Conservation (phyloP, 192 early-diverging fungal genomes). For the Powellomyces hirtus region DNA sequence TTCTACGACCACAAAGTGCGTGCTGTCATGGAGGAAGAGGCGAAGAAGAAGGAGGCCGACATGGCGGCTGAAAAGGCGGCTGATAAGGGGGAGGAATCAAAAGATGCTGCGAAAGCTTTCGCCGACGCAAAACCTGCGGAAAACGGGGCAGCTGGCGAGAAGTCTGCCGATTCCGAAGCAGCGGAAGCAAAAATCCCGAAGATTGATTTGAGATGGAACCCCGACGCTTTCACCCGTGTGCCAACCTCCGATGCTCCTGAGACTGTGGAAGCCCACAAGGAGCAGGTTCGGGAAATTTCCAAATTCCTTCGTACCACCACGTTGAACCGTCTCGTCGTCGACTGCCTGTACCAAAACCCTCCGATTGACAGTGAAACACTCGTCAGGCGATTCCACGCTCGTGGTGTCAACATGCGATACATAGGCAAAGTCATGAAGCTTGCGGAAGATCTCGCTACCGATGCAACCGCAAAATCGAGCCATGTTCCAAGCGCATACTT, state of each 20-base stretch:
- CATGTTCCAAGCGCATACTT: not conserved
- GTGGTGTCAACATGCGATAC: conserved; percentile 97
- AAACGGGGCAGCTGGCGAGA: not conserved
- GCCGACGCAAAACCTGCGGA: not conserved
- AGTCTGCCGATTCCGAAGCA: not conserved
- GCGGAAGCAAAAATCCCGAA: conserved; percentile 5
- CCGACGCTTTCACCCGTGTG: conserved; percentile 43
- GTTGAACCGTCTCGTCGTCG: conserved; percentile 30
- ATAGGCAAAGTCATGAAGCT: conserved; percentile 73
- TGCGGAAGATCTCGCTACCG: conserved; percentile 51
- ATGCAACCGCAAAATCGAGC: not conserved
- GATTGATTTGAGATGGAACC: conserved; percentile 55
- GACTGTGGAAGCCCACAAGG: conserved; percentile 47
- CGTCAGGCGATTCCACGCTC: conserved; percentile 81
- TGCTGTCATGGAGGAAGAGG: conserved; percentile 31
- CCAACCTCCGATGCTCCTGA: not conserved
- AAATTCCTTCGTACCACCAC: conserved; percentile 72
- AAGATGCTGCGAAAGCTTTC: conserved; percentile 25
- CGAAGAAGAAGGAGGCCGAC: conserved; percentile 19
- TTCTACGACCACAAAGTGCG: conserved; percentile 83
- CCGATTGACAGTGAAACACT: conserved; percentile 79
- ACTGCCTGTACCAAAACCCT: conserved; percentile 28
- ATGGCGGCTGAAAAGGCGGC: not conserved
- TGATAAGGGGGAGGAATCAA: conserved; percentile 22
- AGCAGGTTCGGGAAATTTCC: conserved; percentile 70